These are phyloP conservation scores for Pestalotiopsis sp. DNA, from an alignment of 2,329 filamentous ascomycete species.

Conservation along the genomic window DNA sequence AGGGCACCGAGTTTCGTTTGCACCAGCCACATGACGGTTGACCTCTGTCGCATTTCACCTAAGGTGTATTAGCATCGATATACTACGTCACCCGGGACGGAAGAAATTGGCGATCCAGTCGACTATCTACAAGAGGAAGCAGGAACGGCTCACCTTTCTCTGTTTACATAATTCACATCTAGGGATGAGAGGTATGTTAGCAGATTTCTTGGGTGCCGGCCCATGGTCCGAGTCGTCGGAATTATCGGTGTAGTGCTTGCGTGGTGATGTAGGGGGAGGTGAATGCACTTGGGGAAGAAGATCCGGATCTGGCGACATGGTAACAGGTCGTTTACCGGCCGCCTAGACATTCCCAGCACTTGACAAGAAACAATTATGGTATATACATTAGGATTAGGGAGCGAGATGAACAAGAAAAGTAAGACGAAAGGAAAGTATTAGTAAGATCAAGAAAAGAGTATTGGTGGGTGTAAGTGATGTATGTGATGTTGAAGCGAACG, in stretches of 20 bases:
- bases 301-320: constrained; percentile 7
- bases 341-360: background rate
- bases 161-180: constrained; percentile 81
- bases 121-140: constrained; percentile 13
- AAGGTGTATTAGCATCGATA: constrained; percentile 2
- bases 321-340: background rate
- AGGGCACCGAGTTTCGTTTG: constrained; percentile 61
- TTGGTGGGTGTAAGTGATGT: constrained; percentile 19
- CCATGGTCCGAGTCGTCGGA: constrained; percentile 6
- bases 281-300: background rate
- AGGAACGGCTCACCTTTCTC: constrained; percentile 57
- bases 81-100: background rate
- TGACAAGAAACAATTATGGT: background rate
- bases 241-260: constrained; percentile 25
- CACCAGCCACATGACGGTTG: constrained; percentile 74
- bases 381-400: background rate
- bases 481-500: constrained; percentile 5
- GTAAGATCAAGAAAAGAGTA: background rate
- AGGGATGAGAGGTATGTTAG: constrained; percentile 37
- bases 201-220: constrained; percentile 24
- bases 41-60: constrained; percentile 76
- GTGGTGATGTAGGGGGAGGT: background rate
- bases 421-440: background rate
- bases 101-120: background rate
- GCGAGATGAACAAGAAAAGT: background rate